Evolutionary conservation across 164 flowering plant genomes (phyloP), one percentile per base, ranked within the genome.

Genomic region (Malania oleifera): DNA sequence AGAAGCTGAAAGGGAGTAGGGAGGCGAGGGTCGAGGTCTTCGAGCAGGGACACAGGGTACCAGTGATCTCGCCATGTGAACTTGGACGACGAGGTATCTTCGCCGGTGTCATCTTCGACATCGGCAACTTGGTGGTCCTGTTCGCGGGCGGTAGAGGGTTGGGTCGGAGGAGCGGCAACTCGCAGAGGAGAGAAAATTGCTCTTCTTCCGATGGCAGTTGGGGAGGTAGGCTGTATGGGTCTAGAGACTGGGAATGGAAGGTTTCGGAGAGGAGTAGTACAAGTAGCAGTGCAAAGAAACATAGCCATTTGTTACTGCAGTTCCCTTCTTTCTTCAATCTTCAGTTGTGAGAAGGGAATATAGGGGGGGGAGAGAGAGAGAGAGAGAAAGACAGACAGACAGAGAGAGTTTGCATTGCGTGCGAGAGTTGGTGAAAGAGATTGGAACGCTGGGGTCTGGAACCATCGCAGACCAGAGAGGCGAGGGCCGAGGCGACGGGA

Each of bases 1-100:
- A 90, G 85, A 17, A 89, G 95, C 81, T 89, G 97, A 65, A 92
- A 89, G 3, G 93, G 92, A 14, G 95, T 87, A 2, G 98, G 92
- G 39, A 70, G 43, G 7, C 24, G 1, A 20, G 87, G 82, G 59
- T 93, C 95, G 52, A 93, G 76, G 53, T 92, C 98, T 68, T 92
- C 98, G 28, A 92, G 58, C 26, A 92, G 70, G 6, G 98, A 89
- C 60, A 92, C 93, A 0, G 96, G 98, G 70, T 92, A 92, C 98
- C 98, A 92, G 40, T 93, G 89, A 67, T 90, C 97, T 60, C 89
- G 79, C 98, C 97, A 93, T 2, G 78, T 67, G 57, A 93, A 93
- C 47, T 78, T 84, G 1, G 77, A 50, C 0, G 74, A 69, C 14
- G 68, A 45, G 24, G 59, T 63, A 39, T 70, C 87, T 8, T 71